phyloP scores from a whole-genome alignment of 2,329 filamentous ascomycete genomes.

The Karstenula rhodostoma region DNA sequence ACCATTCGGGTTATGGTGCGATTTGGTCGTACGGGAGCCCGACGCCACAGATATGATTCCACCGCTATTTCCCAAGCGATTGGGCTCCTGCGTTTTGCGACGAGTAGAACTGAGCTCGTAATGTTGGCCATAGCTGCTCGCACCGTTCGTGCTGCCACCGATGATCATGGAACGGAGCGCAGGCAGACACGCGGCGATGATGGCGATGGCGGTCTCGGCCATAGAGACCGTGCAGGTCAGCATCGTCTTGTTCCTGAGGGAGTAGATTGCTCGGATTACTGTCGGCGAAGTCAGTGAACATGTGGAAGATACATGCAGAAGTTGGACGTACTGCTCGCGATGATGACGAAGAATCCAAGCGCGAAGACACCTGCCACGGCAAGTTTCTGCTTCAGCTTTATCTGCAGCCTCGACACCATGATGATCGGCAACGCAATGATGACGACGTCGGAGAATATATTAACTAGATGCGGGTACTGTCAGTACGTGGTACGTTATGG shows the following conservation, averaged over 20 bases:
- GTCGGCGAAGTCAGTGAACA: constrained; percentile 12
- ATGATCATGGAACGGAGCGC: constrained; percentile 32
- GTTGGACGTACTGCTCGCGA: constrained; percentile 29
- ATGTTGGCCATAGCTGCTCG: constrained; percentile 33
- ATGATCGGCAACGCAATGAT: constrained; percentile 33
- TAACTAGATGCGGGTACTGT: no score
- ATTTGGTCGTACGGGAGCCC: background rate
- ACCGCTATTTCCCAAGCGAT: constrained; percentile 11
- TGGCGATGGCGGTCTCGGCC: constrained; percentile 45
- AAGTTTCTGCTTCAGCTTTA: constrained; percentile 34
- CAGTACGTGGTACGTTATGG: no score
- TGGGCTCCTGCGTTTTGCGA: constrained; percentile 20
- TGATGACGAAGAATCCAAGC: constrained; percentile 33
- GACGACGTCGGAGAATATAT: constrained; percentile 31
- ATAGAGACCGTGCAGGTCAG: constrained; percentile 35
- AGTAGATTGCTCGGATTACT: constrained; percentile 35
- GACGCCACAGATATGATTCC: background rate
- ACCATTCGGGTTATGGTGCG: constrained; percentile 18
- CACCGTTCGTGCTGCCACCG: constrained; percentile 25
- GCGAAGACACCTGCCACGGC: constrained; percentile 33
- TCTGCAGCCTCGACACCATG: constrained; percentile 33
- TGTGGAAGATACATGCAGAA: background rate
- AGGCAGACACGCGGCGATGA: constrained; percentile 53
- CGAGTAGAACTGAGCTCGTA: constrained; percentile 32
- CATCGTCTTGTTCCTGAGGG: constrained; percentile 30